Conservation (phyloP, 495 filamentous ascomycete genomes). For the Trichoderma virens region DNA sequence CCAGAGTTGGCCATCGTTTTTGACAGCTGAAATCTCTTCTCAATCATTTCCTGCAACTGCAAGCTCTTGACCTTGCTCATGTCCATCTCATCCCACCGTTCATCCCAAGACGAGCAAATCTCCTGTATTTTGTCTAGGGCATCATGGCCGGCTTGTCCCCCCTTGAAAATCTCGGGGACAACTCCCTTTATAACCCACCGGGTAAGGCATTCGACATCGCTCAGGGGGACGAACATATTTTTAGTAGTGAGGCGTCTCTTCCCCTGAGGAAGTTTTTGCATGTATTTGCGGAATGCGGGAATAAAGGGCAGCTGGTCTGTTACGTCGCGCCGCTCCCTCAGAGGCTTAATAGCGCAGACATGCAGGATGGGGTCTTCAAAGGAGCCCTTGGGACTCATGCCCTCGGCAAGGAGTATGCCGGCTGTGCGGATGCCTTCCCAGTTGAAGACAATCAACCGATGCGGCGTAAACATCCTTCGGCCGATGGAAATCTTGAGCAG, state of each 20-base stretch:
- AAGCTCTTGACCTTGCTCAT: constrained; percentile 73
- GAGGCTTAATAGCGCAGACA: constrained; percentile 64
- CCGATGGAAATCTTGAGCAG: constrained; percentile 68
- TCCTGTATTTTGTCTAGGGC: constrained; percentile 55
- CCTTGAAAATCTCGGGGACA: constrained; percentile 42
- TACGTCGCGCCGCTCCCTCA: constrained; percentile 56
- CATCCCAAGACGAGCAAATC: constrained; percentile 60
- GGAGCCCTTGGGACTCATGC: constrained; percentile 45
- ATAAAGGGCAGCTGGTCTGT: constrained; percentile 76
- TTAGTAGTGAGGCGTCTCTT: constrained; percentile 57
- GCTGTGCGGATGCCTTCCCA: constrained; percentile 71
- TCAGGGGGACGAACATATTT: constrained; percentile 54
- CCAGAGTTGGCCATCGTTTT: constrained; percentile 46
- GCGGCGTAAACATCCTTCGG: constrained; percentile 63
- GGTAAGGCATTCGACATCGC: constrained; percentile 76
- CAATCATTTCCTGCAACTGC: constrained; percentile 62
- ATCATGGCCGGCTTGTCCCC: constrained; percentile 29
- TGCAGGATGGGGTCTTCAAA: constrained; percentile 58
- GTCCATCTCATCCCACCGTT: constrained; percentile 81
- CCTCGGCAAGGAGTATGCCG: constrained; percentile 72
- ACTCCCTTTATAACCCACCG: constrained; percentile 59
- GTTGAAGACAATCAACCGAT: constrained; percentile 62
- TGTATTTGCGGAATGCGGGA: constrained; percentile 51
- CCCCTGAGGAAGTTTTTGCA: constrained; percentile 50
- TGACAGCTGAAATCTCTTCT: constrained; percentile 57